Percentiles rank a stretch among this genome's conserved stretches.
These are phyloP conservation scores for Gentiana dahurica DNA, from an alignment of 257 asterid genomes.

Conservation along the genomic window DNA sequence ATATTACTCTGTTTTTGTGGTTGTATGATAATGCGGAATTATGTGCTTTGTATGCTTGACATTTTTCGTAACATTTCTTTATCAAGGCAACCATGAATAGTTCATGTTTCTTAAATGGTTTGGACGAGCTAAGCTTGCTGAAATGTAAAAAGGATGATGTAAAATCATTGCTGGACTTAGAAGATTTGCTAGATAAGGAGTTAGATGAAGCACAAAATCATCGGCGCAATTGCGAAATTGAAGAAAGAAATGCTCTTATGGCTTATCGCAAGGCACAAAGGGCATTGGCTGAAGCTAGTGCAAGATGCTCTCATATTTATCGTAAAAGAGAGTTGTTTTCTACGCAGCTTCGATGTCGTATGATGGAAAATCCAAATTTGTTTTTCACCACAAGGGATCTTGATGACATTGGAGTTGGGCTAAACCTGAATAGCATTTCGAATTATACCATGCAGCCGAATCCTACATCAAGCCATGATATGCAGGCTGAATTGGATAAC, in stretches of 20 bases:
- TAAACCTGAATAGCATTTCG: slow-evolving; percentile 14
- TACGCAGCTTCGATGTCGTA: slow-evolving; percentile 31
- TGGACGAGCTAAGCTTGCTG: slow-evolving; percentile 17
- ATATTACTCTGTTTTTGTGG: background rate
- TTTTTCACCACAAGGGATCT: slow-evolving; percentile 16
- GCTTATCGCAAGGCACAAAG: slow-evolving; percentile 40
- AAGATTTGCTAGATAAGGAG: slow-evolving; percentile 38
- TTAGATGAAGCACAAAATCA: slow-evolving; percentile 42
- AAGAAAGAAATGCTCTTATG: slow-evolving; percentile 34
- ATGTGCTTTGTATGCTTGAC: background rate
- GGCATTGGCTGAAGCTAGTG: slow-evolving; percentile 35
- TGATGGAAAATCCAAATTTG: slow-evolving; percentile 38
- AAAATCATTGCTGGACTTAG: slow-evolving; percentile 26
- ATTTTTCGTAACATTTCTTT: slow-evolving; percentile 3
- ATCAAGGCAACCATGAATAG: slow-evolving; percentile 11
- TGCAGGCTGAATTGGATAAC: slow-evolving; percentile 16
- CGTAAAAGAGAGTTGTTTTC: slow-evolving; percentile 36
- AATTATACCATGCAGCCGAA: slow-evolving; percentile 15
- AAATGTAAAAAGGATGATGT: slow-evolving; percentile 16
- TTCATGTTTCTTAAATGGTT: slow-evolving; percentile 14
- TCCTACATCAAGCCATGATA: slow-evolving; percentile 19
- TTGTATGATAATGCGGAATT: background rate
- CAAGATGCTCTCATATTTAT: slow-evolving; percentile 36
- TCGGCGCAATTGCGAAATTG: slow-evolving; percentile 36
- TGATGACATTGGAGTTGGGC: slow-evolving; percentile 15